Percentiles rank a stretch among this genome's conserved stretches.
Evolutionary conservation across 768 basidiomycete species (phyloP).

Genomic region (Vishniacozyma victoriae): DNA sequence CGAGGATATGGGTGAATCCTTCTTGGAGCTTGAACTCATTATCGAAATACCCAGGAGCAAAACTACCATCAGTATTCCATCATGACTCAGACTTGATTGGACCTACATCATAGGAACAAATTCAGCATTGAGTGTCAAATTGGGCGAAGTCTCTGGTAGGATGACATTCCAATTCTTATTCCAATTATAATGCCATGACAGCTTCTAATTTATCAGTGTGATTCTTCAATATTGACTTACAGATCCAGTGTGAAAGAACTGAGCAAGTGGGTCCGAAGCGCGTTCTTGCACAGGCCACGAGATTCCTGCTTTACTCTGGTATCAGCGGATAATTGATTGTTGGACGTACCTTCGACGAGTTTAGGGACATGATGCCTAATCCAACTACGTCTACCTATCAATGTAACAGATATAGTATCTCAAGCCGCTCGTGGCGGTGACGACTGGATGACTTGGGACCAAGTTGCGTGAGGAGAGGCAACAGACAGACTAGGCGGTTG

Average conservation of each 20-base stretch:
- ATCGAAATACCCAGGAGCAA: slow-evolving; percentile 3
- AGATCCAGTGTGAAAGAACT: slow-evolving; percentile 33
- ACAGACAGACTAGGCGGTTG: no score
- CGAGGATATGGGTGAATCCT: slow-evolving; percentile 21
- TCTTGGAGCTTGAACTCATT: slow-evolving; percentile 15
- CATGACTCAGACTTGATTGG: background rate
- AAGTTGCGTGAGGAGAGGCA: no score
- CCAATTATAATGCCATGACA: slow-evolving; percentile 35
- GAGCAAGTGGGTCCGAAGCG: slow-evolving; percentile 31
- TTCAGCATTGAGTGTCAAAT: slow-evolving; percentile 12
- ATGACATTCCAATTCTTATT: slow-evolving; percentile 19
- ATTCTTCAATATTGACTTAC: slow-evolving; percentile 10
- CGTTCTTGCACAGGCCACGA: slow-evolving; percentile 38
- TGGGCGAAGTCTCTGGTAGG: slow-evolving; percentile 5
- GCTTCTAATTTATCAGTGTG: slow-evolving; percentile 10
- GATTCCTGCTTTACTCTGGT: slow-evolving; percentile 18
- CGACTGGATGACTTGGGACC: no score
- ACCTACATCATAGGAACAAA: slow-evolving; percentile 21
- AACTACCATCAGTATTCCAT: background rate
- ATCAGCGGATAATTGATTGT: no score
- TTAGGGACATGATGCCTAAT: no score
- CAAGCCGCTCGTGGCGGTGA: no score
- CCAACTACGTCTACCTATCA: no score
- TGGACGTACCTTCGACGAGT: no score
- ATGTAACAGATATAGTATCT: no score